Evolutionary conservation across 2,329 filamentous ascomycete species (phyloP).

Genomic region (Talaromyces sp.): DNA sequence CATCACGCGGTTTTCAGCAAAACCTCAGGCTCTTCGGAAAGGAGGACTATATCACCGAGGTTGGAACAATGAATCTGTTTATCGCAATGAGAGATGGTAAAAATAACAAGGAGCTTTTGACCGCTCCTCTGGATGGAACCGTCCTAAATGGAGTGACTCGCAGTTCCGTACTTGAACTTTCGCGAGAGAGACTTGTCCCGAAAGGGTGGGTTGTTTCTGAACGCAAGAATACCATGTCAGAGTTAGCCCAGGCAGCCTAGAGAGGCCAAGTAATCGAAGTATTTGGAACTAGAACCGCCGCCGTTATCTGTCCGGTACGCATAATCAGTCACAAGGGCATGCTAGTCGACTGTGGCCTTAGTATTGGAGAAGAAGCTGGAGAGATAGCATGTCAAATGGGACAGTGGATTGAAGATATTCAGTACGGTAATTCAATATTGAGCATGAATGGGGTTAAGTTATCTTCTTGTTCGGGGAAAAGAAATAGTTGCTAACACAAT

Average conservation of each 20-base stretch:
- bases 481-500: too few relatives aligned
- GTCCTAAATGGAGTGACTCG: constrained; percentile 93
- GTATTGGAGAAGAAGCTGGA: constrained; percentile 76
- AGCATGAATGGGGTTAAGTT: constrained; percentile 81
- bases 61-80: constrained; percentile 99
- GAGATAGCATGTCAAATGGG: constrained; percentile 82
- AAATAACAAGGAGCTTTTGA: constrained; percentile 85
- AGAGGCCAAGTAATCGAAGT: constrained; percentile 87
- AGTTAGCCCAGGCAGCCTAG: constrained; percentile 72
- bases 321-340: constrained; percentile 84
- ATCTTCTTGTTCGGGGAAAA: background rate
- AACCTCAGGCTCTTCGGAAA: constrained; percentile 96
- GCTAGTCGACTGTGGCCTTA: constrained; percentile 75
- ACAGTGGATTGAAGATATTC: constrained; percentile 90
- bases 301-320: constrained; percentile 85
- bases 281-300: constrained; percentile 90
- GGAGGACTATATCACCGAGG: constrained; percentile 93
- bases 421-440: constrained; percentile 92
- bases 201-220: constrained; percentile 85
- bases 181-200: constrained; percentile 73
- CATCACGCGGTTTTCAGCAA: constrained; percentile 89
- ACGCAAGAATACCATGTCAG: constrained; percentile 86
- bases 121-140: constrained; percentile 89
- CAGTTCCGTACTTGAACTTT: constrained; percentile 82
- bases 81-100: constrained; percentile 76